Base-by-base conservation (phyloP, 2,329 filamentous ascomycete genomes). In the Colletotrichum higginsianum region DNA sequence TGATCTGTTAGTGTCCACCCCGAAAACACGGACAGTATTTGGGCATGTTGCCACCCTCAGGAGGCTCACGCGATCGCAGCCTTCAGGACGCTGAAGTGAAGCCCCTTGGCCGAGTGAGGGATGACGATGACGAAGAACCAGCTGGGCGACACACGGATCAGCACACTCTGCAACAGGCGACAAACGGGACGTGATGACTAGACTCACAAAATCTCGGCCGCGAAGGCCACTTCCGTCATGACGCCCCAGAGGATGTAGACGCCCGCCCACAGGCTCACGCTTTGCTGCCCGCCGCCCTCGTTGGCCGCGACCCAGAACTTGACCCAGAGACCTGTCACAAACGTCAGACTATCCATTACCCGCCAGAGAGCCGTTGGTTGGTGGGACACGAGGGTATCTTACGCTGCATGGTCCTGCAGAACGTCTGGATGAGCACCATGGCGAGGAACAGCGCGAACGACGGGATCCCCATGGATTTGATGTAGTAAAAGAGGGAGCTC, bases 301-400 rank as follows among this genome's bases (percentile, higher is more conserved):
- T 67, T 66, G 3, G 55, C 57, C 4, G 67, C 56, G 18, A 67
- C 67, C 67, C 67, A 71, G 23, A 67, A 71, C 50, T 67, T 67
- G 16, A 71, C 56, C 67, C 67, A 71, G 1, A 71, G 63, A 0
- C 67, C 67, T 71, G 0, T 1, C 1, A 13, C 1, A 18, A 8
- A 3, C 7, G n/a, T 60, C n/a, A 66, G 30, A 8, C 9, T 52
- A 21, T 9, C 4, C 11, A 11, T 16, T 3, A 5, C 2, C 16
- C 3, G 35, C 5, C 1, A 26, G 15, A 12, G 18, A 8, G 4
- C 38, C 8, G 7, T 16, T 15, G 18, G 3, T 8, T 2, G 8
- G 9, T 35, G 8, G 30, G 30, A 35, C 30, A 8, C 8, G 12
- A 4, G 11, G 8, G 8, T 9, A 3, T 16, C 0, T 15, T 18